These are phyloP conservation scores for Kazachstania kunashirensis DNA, from an alignment of 805 yeast species.

Conservation along the genomic window DNA sequence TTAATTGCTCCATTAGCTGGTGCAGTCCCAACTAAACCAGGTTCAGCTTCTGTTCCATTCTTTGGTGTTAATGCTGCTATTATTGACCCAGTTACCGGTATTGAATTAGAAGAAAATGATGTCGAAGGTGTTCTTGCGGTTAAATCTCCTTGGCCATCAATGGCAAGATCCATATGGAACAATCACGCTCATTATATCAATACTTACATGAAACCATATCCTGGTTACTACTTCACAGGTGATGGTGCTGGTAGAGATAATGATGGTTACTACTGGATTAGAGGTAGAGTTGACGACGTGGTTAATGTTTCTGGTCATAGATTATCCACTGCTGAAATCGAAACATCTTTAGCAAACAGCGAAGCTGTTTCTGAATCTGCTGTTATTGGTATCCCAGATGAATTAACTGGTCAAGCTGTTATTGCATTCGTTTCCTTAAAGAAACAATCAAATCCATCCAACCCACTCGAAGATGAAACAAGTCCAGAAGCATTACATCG, in stretches of 20 bases:
- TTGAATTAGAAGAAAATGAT: constrained; percentile 73
- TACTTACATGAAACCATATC: constrained; percentile 87
- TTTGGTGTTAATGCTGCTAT: constrained; percentile 88
- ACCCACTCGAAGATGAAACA: constrained; percentile 24
- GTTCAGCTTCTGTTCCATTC: constrained; percentile 93
- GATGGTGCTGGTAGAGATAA: constrained; percentile 97
- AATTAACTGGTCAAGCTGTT: constrained; percentile 95
- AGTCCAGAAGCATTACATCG: constrained; percentile 37
- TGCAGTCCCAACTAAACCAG: constrained; percentile 90
- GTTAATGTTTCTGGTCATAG: constrained; percentile 98
- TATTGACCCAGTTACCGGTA: constrained; percentile 88
- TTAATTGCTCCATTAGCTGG: constrained; percentile 93
- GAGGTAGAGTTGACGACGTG: constrained; percentile 97
- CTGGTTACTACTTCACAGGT: constrained; percentile 91
- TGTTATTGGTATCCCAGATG: constrained; percentile 93
- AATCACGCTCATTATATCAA: constrained; percentile 81
- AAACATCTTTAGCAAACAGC: constrained; percentile 78
- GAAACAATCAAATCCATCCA: constrained; percentile 28
- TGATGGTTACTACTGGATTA: constrained; percentile 95
- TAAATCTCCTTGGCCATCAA: constrained; percentile 93
- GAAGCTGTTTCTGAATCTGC: constrained; percentile 83
- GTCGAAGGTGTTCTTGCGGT: constrained; percentile 95
- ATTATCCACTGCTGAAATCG: constrained; percentile 96
- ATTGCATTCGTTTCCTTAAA: constrained; percentile 88
- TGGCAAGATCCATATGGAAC: constrained; percentile 91